phyloP scores from a whole-genome alignment of 1,284 basidiomycete genomes.

The Microbotryomycetes sp. region DNA sequence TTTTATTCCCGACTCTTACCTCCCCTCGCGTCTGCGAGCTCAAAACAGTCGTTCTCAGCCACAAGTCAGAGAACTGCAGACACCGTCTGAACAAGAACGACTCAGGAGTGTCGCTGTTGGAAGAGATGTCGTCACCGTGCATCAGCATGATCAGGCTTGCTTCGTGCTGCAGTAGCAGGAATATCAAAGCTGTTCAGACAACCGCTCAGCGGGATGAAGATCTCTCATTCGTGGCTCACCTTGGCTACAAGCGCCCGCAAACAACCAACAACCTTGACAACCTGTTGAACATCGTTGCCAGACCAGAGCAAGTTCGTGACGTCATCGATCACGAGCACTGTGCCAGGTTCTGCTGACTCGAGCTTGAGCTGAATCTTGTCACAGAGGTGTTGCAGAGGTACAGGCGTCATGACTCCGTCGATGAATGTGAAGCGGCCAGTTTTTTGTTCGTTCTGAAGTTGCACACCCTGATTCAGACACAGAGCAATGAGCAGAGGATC shows the following conservation, averaged over 20 bases:
- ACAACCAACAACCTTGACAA: conserved; percentile 11
- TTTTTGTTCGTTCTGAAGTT: conserved; percentile 21
- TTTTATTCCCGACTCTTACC: conserved; percentile 6
- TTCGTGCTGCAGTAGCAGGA: background rate
- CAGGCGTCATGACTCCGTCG: conserved; percentile 6
- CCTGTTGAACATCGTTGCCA: conserved; percentile 9
- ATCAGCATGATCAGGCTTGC: conserved; percentile 23
- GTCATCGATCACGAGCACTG: conserved; percentile 32
- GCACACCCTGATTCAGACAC: conserved; percentile 21
- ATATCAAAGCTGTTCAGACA: too few species aligned
- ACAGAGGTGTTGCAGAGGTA: background rate
- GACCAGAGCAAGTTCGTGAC: conserved; percentile 21
- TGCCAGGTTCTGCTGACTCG: background rate
- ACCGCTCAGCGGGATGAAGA: too few species aligned
- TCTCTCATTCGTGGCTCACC: conserved; percentile 5
- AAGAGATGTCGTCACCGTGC: conserved; percentile 26
- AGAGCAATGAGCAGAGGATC: background rate
- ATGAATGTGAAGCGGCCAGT: conserved; percentile 17
- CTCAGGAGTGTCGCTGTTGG: conserved; percentile 9
- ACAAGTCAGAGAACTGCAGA: conserved; percentile 15
- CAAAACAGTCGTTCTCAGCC: conserved; percentile 24
- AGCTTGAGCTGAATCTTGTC: background rate
- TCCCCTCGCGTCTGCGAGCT: conserved; percentile 26
- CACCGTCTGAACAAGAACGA: conserved; percentile 24
- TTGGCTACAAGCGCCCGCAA: conserved; percentile 1